A percentile compares a stretch with the other conserved stretches of the same genome.
These are phyloP conservation scores for Dinochytrium kinnereticum DNA, from an alignment of 371 early-diverging fungal genomes.

Conservation along the genomic window DNA sequence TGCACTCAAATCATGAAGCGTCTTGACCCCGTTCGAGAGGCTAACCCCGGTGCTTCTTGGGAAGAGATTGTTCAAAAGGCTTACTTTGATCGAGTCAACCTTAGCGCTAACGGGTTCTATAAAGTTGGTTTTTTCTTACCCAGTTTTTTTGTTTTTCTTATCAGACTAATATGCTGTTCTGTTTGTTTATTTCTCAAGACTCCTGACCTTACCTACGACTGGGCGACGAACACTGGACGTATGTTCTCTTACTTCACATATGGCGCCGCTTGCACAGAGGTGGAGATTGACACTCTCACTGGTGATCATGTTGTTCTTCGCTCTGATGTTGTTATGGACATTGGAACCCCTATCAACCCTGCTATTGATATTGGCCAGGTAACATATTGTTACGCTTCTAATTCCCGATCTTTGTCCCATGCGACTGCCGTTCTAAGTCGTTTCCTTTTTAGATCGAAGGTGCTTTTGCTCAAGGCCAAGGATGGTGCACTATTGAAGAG, in stretches of 20 bases:
- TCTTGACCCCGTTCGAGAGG: slow-evolving; percentile 66
- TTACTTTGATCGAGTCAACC: slow-evolving; percentile 72
- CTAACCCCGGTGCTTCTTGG: slow-evolving; percentile 54
- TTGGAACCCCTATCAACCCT: slow-evolving; percentile 75
- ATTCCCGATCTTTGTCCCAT: background rate
- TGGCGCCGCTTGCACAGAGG: slow-evolving; percentile 75
- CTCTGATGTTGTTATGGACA: slow-evolving; percentile 75
- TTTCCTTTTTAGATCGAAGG: slow-evolving; percentile 67
- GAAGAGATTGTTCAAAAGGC: slow-evolving; percentile 62
- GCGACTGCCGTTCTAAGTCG: background rate
- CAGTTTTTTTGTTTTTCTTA: background rate
- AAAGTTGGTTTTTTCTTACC: background rate
- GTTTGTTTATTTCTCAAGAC: slow-evolving; percentile 41
- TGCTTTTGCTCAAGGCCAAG: slow-evolving; percentile 78
- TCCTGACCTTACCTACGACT: slow-evolving; percentile 73
- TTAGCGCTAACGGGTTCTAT: slow-evolving; percentile 78
- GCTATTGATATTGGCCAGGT: slow-evolving; percentile 78
- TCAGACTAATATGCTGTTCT: background rate
- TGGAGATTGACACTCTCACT: slow-evolving; percentile 78
- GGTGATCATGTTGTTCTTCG: slow-evolving; percentile 73
- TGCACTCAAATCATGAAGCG: slow-evolving; percentile 69
- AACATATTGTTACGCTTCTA: background rate
- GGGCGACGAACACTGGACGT: slow-evolving; percentile 66
- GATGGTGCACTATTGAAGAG: slow-evolving; percentile 79
- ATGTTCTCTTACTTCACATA: slow-evolving; percentile 76